phyloP scores from a whole-genome alignment of 2,329 filamentous ascomycete species.

The Stagonosporopsis vannaccii region DNA sequence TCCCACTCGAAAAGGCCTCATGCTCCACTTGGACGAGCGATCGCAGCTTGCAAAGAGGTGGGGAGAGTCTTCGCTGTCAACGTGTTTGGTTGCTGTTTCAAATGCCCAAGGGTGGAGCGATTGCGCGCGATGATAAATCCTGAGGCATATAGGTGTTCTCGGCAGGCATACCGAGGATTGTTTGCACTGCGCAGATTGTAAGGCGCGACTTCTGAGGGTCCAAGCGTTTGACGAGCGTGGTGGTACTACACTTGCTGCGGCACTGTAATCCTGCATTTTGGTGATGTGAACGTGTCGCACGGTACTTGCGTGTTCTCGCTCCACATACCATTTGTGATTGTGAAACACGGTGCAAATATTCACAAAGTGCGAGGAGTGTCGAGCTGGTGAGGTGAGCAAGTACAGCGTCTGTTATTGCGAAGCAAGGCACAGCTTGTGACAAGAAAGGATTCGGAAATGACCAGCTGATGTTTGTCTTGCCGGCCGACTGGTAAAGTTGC shows the following conservation, averaged over 20 bases:
- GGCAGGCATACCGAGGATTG: slow-evolving; percentile 9
- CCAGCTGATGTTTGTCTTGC: background rate
- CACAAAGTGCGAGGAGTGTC: background rate
- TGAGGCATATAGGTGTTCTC: slow-evolving; percentile 18
- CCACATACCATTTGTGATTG: background rate
- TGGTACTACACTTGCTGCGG: slow-evolving; percentile 16
- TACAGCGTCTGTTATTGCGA: background rate
- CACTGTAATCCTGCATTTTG: background rate
- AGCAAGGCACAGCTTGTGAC: background rate
- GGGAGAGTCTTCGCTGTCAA: background rate
- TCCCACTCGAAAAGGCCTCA: background rate
- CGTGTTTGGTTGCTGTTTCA: slow-evolving; percentile 13
- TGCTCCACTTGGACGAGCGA: background rate
- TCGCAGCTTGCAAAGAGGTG: background rate
- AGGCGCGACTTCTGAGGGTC: slow-evolving; percentile 14
- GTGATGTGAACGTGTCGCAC: background rate
- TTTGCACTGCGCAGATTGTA: slow-evolving; percentile 10
- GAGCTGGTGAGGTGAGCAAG: background rate
- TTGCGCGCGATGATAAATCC: slow-evolving; percentile 11
- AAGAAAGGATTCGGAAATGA: background rate
- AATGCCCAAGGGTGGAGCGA: background rate
- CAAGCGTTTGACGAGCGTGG: slow-evolving; percentile 15
- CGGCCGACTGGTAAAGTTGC: background rate
- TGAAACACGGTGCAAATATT: background rate
- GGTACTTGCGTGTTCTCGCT: slow-evolving; percentile 1